Percentiles rank a stretch among this genome's conserved stretches.
phyloP scores from a whole-genome alignment of 768 basidiomycete species.

The Tubosaeta sp. region DNA sequence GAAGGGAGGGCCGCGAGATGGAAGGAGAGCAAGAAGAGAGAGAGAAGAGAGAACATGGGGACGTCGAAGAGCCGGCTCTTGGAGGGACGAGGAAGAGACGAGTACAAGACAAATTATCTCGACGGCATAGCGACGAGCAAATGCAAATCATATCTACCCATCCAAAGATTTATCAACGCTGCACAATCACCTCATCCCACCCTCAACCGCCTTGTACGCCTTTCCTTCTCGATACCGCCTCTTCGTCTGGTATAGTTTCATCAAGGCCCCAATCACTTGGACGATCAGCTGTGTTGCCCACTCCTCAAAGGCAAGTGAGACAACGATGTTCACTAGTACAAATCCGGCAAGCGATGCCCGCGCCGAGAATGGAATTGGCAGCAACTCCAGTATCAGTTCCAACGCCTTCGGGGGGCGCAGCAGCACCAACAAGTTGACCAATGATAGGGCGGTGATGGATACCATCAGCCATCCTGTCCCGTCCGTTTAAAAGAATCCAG shows the following conservation, averaged over 20 bases:
- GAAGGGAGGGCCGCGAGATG: slow-evolving; percentile 29
- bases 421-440: slow-evolving; percentile 74
- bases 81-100: not conserved
- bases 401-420: slow-evolving; percentile 63
- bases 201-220: slow-evolving; percentile 82
- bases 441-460: slow-evolving; percentile 62
- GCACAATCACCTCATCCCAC: slow-evolving; percentile 46
- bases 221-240: slow-evolving; percentile 61
- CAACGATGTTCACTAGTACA: slow-evolving; percentile 62
- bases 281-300: slow-evolving; percentile 64
- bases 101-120: slow-evolving; percentile 2
- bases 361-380: slow-evolving; percentile 66
- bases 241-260: slow-evolving; percentile 37
- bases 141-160: too few relatives aligned
- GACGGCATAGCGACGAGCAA: slow-evolving; percentile 16
- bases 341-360: slow-evolving; percentile 65
- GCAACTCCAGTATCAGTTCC: slow-evolving; percentile 65
- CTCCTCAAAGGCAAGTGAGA: slow-evolving; percentile 73
- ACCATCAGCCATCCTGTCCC: slow-evolving; percentile 73
- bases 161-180: too few relatives aligned
- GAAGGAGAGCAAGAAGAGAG: slow-evolving; percentile 21
- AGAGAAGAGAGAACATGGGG: slow-evolving; percentile 26
- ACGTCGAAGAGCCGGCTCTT: slow-evolving; percentile 39
- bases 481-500: not conserved
- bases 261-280: slow-evolving; percentile 44